phyloP scores from a whole-genome alignment of 768 basidiomycete species.

The Coprinopsis cinerea region DNA sequence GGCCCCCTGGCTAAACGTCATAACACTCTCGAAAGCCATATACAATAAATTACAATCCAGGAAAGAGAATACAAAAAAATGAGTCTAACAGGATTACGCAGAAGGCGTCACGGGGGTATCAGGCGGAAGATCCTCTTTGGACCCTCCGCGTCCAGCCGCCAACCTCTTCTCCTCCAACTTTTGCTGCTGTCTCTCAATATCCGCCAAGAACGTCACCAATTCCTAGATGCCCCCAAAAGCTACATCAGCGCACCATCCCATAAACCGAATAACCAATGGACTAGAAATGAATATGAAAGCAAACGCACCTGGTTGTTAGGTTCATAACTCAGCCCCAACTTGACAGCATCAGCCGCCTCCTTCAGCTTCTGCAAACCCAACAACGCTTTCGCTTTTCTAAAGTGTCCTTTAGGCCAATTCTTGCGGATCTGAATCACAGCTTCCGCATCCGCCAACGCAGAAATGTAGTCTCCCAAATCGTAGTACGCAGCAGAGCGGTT shows the following conservation, averaged over 20 bases:
- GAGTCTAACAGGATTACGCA: neutral
- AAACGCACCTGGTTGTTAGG: slow-evolving; percentile 38
- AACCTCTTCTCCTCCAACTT: slow-evolving; percentile 3
- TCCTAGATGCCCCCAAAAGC: neutral
- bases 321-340: slow-evolving; percentile 83
- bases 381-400: slow-evolving; percentile 88
- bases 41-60: too few species aligned
- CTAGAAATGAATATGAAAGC: neutral
- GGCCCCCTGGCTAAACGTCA: too few species aligned
- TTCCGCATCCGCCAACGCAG: slow-evolving; percentile 85
- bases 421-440: slow-evolving; percentile 67
- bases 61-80: too few species aligned
- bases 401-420: slow-evolving; percentile 94
- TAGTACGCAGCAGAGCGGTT: slow-evolving; percentile 89
- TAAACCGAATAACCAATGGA: neutral
- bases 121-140: neutral
- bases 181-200: neutral
- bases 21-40: too few species aligned
- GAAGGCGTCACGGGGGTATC: neutral
- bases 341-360: slow-evolving; percentile 79
- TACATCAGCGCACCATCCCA: neutral
- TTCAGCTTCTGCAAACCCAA: slow-evolving; percentile 59
- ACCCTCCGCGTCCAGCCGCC: neutral
- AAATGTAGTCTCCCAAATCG: slow-evolving; percentile 68
- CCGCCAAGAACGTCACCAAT: slow-evolving; percentile 5